Evolutionary conservation across 345 rosid genomes (phyloP), one percentile per base, ranked within the genome.

Genomic region (Syzygium aqueum): DNA sequence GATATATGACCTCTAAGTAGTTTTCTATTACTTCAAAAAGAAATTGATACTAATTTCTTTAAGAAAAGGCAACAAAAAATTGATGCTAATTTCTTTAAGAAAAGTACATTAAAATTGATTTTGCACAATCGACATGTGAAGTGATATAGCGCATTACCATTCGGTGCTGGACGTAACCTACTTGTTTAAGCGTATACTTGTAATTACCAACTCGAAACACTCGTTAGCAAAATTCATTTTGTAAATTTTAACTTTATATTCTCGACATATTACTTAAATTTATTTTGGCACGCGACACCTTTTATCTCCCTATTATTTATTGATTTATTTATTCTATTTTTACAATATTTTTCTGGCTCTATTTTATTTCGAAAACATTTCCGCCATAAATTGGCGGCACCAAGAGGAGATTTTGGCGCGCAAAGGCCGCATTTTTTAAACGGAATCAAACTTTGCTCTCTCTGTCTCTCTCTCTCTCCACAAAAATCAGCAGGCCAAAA

Each of bases 181-280:
- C 0, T n/a, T 61, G 7, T 61, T n/a, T n/a, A n/a, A 61, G 0
- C 0, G 8, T 61, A 61, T 14, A n/a, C 28, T n/a, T 0, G 0
- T n/a, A 61, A 61, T 14, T 0, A n/a, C 0, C n/a, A 19, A n/a
- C n/a, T 61, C 13, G 0, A 19, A 61, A 9, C 0, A 3, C 19
- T n/a, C 0, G 0, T 73, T 73, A 2, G 9, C 25, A 33, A 73
- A 73, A 37, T 33, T 1, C 23, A 9, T 73, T 73, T 73, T 40
- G 1, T 33, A 5, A 19, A 17, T 16, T 59, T 67, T 16, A 67
- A 30, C 17, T 2, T 67, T 17, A 67, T 33, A 19, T 8, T 67
- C 23, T 10, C 6, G 2, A 67, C 23, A 67, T 33, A 0, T 73
- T 10, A 37, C 27, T 37, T 73, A 19, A 50, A 23, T 73, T 33